Base-by-base conservation (phyloP, 495 filamentous ascomycete species). In the Wilcoxina mikolae region DNA sequence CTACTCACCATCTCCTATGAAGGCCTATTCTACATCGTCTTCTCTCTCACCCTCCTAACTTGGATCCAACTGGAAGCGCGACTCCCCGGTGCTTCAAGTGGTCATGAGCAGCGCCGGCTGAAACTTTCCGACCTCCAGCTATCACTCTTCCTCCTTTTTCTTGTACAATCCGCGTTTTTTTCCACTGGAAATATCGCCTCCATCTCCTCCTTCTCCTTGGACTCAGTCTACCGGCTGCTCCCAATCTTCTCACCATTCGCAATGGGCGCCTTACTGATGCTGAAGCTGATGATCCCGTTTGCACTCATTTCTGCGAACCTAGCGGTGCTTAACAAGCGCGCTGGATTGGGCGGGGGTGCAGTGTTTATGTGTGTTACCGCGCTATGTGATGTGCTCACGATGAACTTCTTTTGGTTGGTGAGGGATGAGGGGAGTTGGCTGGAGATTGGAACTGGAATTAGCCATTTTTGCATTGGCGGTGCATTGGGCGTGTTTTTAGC, bases 401-500 rank as follows among this genome's bases (percentile, higher is more conserved):
- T 99, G 52, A 87, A 91, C 67, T 99, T 99, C 74, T 99, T 99
- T 69, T 99, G 83, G 76, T 82, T 94, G 65, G 93, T 99, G 4
- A 81, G 80, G 53, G 93, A 99, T 65, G 88, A 96, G 66, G 91
- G 93, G 0, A 87, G 81, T 31, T 99, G 93, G 93, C 70, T 99
- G 50, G 93, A 99, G 61, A 99, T 96, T 63, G 93, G 93, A 45
- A 90, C 84, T 28, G 94, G 84, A 1, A 99, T 99, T 56, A 91
- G 78, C 60, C 86, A 95, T 60, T 99, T 95, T 67, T 78, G 78
- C 56, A 96, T 99, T 68, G 89, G 87, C 17, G 94, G 87, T 65
- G 58, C 84, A 60, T 66, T 96, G 31, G 89, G 87, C 62, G 79
- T 94, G 3, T 99, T 96, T 68, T 90, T 99, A 39, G 84, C 87